Base-by-base conservation (phyloP, 2,329 filamentous ascomycete species). In the Exophiala dermatitidis region DNA sequence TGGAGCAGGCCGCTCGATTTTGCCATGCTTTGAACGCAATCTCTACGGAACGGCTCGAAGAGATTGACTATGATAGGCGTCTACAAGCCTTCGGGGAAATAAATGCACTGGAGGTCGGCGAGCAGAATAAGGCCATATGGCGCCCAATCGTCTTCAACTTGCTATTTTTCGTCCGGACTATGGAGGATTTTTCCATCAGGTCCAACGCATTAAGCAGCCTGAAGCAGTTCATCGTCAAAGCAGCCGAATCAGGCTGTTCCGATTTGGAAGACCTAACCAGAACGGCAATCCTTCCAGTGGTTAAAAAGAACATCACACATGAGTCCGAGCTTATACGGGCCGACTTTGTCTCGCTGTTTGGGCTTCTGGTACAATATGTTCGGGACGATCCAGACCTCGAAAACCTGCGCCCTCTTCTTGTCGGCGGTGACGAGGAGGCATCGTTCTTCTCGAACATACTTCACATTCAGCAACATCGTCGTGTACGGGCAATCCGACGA, bases 391-490 rank as follows among this genome's bases (percentile, higher is more conserved):
- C 78, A 4, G 80, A 83, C 2, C 78, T 97, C 37, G 77, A 79
- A 31, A 90, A 95, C 66, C 79, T 98, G 72, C 74, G 80, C 54
- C 76, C 77, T 3, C 77, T 98, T 7, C 77, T 93, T 37, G 78
- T 80, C 5, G 78, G 75, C 9, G 78, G 86, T 48, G 88, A 94
- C 56, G 86, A 90, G 44, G 86, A 88, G 63, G 81, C 83, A 7
- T 87, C 88, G 0, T 96, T 98, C 73, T 98, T 97, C 74, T 86
- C 81, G 69, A 95, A 97, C 63, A 83, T 97, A 42, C 74, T 97
- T 34, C 90, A 93, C 65, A 91, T 95, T 45, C 90, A 95, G 48
- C 84, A 90, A 34, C 84, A 93, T 55, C 84, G 88, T 59, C 87
- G 95, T 64, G 77, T 94, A 50, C 85, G 90, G 62, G 90, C 93